Percentiles rank a stretch among this genome's conserved stretches.
phyloP scores from a whole-genome alignment of 23 red algal species.

The Cyanidioschyzon merolae region DNA sequence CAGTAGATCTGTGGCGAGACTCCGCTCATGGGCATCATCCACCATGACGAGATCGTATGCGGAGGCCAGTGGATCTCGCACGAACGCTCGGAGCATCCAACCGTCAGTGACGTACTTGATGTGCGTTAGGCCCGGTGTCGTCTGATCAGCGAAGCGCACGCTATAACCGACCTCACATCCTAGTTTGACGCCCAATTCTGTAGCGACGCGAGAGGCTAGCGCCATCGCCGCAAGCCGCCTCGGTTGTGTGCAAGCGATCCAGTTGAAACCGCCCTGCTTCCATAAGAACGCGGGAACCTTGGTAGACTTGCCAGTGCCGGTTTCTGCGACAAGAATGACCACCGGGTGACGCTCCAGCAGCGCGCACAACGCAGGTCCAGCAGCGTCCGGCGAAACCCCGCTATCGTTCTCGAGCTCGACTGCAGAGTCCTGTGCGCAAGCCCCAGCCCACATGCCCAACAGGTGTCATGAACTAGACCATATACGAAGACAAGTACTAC shows the following conservation, averaged over 20 bases:
- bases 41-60: conserved; percentile 60
- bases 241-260: conserved; percentile 80
- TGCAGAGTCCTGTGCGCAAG: no score
- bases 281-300: conserved; percentile 73
- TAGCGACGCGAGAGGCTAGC: conserved; percentile 60
- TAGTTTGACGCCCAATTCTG: conserved; percentile 37
- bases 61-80: conserved; percentile 44
- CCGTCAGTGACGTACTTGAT: conserved; percentile 83
- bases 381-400: no score
- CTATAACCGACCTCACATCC: conserved; percentile 67
- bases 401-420: no score
- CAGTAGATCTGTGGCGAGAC: conserved; percentile 68
- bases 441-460: no score
- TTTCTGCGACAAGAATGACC: conserved; percentile 44
- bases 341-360: conserved; percentile 53
- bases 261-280: conserved; percentile 53
- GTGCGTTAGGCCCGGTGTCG: conserved; percentile 4
- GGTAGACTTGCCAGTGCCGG: conserved; percentile 90
- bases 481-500: no score
- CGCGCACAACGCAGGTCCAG: conserved; percentile 40
- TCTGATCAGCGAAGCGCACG: conserved; percentile 36
- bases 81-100: conserved; percentile 42
- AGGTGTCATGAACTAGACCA: no score
- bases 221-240: conserved; percentile 65
- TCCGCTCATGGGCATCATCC: conserved; percentile 88